Evolutionary conservation across 768 basidiomycete species (phyloP).

Genomic region (Macrocybe gigantea): DNA sequence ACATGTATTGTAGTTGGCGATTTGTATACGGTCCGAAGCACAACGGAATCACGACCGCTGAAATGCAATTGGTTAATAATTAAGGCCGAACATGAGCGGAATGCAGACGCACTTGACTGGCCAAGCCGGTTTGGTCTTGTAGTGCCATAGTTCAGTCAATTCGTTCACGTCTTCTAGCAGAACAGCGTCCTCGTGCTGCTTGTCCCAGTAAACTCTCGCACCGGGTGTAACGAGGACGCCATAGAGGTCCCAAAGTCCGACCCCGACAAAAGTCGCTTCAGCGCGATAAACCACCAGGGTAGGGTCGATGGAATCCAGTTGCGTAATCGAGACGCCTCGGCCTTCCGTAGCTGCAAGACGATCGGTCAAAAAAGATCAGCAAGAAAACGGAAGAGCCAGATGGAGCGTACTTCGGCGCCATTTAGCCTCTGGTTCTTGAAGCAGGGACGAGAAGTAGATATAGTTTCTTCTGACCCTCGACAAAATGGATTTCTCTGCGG

Average conservation of each 20-base stretch:
- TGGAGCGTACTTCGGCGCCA: constrained; percentile 76
- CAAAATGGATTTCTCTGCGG: constrained; percentile 77
- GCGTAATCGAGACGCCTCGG: constrained; percentile 89
- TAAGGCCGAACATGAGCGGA: constrained; percentile 2
- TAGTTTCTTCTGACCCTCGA: constrained; percentile 88
- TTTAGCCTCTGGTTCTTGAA: constrained; percentile 98
- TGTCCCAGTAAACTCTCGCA: constrained; percentile 82
- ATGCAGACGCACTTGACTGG: constrained; percentile 70
- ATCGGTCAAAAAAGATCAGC: constrained; percentile 5
- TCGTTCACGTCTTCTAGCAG: constrained; percentile 88
- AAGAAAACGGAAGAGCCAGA: constrained; percentile 7
- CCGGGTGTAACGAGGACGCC: constrained; percentile 85
- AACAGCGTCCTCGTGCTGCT: constrained; percentile 79
- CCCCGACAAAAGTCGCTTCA: constrained; percentile 95
- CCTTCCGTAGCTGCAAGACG: constrained; percentile 62
- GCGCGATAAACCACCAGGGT: constrained; percentile 94
- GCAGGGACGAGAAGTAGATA: constrained; percentile 93
- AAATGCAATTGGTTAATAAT: constrained; percentile 10
- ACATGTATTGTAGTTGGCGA: constrained; percentile 93
- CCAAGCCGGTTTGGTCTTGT: constrained; percentile 89
- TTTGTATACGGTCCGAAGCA: constrained; percentile 95
- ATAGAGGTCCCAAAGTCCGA: constrained; percentile 93
- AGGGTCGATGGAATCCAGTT: constrained; percentile 95
- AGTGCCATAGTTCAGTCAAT: constrained; percentile 89
- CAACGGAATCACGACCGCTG: constrained; percentile 86